Evolutionary conservation across 805 yeast genomes (phyloP).

Genomic region (Soucietia sequanensis): DNA sequence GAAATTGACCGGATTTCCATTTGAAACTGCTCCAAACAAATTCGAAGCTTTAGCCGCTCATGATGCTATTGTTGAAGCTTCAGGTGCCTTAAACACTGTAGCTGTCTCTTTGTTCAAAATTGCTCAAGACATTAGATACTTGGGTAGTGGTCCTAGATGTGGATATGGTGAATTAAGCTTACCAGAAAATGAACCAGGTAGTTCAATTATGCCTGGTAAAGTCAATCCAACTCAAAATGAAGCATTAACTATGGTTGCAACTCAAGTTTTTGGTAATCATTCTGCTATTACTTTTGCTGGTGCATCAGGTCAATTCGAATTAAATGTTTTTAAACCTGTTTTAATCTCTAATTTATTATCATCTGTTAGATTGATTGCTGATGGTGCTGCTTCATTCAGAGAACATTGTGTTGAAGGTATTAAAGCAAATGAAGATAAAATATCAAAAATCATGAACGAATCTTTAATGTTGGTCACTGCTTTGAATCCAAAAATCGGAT

Average conservation of each 20-base stretch:
- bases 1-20: conserved; percentile 81
- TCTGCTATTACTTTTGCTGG: conserved; percentile 95
- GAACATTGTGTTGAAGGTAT: conserved; percentile 94
- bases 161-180: conserved; percentile 95
- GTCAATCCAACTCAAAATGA: conserved; percentile 99
- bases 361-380: conserved; percentile 85
- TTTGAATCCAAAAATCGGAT: conserved; percentile 97
- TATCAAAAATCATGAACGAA: conserved; percentile 84
- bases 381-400: conserved; percentile 88
- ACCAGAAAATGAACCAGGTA: conserved; percentile 99
- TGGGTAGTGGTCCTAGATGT: conserved; percentile 99
- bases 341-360: conserved; percentile 87
- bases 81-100: conserved; percentile 94
- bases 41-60: conserved; percentile 99
- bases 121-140: conserved; percentile 96
- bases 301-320: conserved; percentile 98
- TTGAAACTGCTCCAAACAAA: conserved; percentile 96
- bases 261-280: conserved; percentile 97
- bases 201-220: conserved; percentile 99
- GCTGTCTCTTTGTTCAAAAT: conserved; percentile 93
- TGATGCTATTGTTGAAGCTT: conserved; percentile 96
- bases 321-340: conserved; percentile 97
- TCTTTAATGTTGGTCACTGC: conserved; percentile 98
- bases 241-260: conserved; percentile 97
- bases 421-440: conserved; percentile 82